Conservation (phyloP, 345 rosid species). For the Eucalyptus marginata region DNA sequence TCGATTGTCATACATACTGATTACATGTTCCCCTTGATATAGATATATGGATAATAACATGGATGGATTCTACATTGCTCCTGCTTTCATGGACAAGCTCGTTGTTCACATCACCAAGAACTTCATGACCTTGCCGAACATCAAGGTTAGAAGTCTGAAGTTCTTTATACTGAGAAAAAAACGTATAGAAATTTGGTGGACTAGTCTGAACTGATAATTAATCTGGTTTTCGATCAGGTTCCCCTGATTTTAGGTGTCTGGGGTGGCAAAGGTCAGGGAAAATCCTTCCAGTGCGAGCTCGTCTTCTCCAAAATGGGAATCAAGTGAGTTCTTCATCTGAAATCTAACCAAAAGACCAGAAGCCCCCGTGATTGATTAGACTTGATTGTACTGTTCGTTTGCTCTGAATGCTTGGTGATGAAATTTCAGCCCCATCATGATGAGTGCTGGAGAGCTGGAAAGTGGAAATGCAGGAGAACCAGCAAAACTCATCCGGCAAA, state of each 20-base stretch:
- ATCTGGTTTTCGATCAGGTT: neutral
- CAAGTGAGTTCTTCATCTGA: neutral
- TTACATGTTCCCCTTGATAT: neutral
- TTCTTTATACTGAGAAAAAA: neutral
- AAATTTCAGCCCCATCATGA: constrained; percentile 4
- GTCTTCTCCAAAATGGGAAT: constrained; percentile 2
- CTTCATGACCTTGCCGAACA: constrained; percentile 4
- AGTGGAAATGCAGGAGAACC: constrained; percentile 8
- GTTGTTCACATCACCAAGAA: constrained; percentile 4
- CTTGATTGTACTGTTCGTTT: neutral
- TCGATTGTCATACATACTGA: neutral
- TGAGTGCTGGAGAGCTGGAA: constrained; percentile 9
- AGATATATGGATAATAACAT: neutral
- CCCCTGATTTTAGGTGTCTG: neutral
- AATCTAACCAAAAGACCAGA: neutral
- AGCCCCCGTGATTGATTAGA: neutral
- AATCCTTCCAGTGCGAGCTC: constrained; percentile 7
- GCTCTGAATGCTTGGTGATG: neutral
- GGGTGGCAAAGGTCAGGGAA: constrained; percentile 5
- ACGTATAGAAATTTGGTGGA: neutral
- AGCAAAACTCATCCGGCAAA: constrained; percentile 3
- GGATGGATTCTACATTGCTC: constrained; percentile 10
- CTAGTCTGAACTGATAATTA: neutral
- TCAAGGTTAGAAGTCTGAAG: neutral
- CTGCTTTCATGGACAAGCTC: constrained; percentile 14